Evolutionary conservation across 1,284 basidiomycete species (phyloP).

Genomic region (Rhodotorula sp.): DNA sequence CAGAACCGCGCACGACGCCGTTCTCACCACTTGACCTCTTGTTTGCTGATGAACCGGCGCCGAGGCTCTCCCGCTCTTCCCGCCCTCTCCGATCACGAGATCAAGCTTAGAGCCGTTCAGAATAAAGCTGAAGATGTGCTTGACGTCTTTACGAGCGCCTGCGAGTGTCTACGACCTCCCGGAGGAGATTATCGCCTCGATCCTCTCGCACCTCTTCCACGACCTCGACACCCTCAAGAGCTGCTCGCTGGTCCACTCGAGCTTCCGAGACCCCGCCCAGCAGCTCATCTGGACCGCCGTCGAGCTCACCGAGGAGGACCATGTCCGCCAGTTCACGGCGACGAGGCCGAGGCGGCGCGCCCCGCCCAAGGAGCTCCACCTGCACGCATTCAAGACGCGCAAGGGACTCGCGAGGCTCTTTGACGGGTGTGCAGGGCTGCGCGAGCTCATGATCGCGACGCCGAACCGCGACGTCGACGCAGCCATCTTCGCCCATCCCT

Average conservation of each 20-base stretch:
- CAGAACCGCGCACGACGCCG: too few species aligned
- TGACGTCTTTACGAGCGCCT: neutral
- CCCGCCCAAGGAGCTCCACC: conserved; percentile 14
- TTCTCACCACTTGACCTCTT: too few species aligned
- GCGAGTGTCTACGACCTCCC: neutral
- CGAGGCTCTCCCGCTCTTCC: neutral
- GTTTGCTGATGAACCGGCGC: neutral
- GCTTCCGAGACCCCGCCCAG: conserved; percentile 15
- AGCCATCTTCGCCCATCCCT: neutral
- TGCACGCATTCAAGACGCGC: neutral
- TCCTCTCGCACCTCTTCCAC: conserved; percentile 10
- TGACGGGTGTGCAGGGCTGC: neutral
- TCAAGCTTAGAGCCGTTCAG: neutral
- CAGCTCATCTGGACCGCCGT: conserved; percentile 21
- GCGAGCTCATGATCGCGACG: conserved; percentile 5
- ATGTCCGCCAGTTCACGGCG: conserved; percentile 7
- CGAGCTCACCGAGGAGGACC: neutral
- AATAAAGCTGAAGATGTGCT: neutral
- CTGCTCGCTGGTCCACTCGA: conserved; percentile 18
- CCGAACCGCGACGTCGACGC: conserved; percentile 9
- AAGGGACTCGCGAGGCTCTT: conserved; percentile 4
- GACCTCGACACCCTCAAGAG: conserved; percentile 21
- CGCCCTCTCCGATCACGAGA: accelerated
- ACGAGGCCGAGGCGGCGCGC: conserved; percentile 3
- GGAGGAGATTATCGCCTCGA: conserved; percentile 13